These are phyloP conservation scores for Botrytis byssoidea DNA, from an alignment of 2,329 filamentous ascomycete genomes.

Conservation along the genomic window DNA sequence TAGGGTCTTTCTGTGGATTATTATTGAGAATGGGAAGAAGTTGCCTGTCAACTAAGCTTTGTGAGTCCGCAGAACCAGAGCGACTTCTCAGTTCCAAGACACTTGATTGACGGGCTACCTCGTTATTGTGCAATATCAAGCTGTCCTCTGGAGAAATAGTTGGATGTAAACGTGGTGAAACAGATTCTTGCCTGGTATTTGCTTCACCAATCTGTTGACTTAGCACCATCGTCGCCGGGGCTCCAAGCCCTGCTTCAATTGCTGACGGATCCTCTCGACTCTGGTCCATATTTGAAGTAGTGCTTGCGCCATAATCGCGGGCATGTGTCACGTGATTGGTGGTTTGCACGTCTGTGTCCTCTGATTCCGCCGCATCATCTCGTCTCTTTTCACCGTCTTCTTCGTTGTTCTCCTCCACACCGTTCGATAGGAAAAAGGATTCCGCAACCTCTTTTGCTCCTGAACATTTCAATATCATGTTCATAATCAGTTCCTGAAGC, in stretches of 20 bases:
- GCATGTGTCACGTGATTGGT: neutral
- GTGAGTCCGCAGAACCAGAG: neutral
- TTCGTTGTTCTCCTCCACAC: neutral
- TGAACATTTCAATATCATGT: conserved; percentile 1
- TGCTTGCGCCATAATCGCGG: too few species aligned
- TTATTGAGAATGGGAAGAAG: neutral
- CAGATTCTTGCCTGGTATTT: neutral
- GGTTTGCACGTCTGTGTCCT: neutral
- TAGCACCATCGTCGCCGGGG: too few species aligned
- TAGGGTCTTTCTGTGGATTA: neutral
- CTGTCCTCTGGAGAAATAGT: neutral
- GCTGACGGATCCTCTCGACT: too few species aligned
- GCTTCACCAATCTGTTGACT: too few species aligned
- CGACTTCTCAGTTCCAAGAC: too few species aligned
- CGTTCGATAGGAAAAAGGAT: neutral
- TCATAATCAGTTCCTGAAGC: conserved; percentile 3
- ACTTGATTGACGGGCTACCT: neutral
- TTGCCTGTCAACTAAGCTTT: neutral
- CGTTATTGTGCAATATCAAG: neutral
- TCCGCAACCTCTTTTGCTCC: conserved; percentile 10
- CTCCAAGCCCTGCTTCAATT: too few species aligned
- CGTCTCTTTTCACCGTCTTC: neutral
- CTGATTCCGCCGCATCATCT: neutral
- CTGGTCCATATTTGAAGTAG: neutral
- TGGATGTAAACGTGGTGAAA: neutral